Evolutionary conservation across 192 early-diverging fungal genomes (phyloP), one percentile per base, ranked within the genome.

Genomic region (Gaertneriomyces semiglobifer): DNA sequence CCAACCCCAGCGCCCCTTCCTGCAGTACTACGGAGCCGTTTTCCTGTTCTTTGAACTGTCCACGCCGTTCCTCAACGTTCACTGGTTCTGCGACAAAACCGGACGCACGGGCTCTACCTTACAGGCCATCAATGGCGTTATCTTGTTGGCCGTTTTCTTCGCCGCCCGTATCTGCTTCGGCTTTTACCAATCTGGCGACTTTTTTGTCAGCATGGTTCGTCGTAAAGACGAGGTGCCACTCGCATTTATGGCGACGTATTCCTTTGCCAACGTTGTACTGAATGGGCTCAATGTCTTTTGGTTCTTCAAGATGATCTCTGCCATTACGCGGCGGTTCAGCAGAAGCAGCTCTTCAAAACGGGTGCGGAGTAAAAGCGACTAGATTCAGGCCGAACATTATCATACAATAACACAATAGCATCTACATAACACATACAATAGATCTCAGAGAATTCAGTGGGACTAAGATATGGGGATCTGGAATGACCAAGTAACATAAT

Each of bases 81-180:
- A 95, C 81, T 98, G 93, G 93, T 82, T 88, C 63, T 87, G 81
- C 86, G 95, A 98, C 81, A 98, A 98, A 74, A 75, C 90, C 19
- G 89, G 90, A 18, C 76, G 86, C 80, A 91, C 90, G 33, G 95
- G 93, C 54, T 79, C 81, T 33, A 81, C 74, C 14, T 72, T 89
- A 39, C 95, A 95, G 74, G 62, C 89, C 55, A 80, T 91, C 66
- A 98, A 98, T 68, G 95, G 92, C 25, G 63, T 90, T n/a, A 57
- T 88, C 11, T 74, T 98, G 51, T 66, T 98, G 25, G 61, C 64
- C 20, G 74, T 85, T 6, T 98, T 94, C 76, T 88, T 98, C 56
- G 43, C 58, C 40, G 85, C 84, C 1, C 85, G 95, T 41, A 82
- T 95, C 53, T 65, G 89, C 9, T 92, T 86, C 81, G 92, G 95